Evolutionary conservation across 1,284 basidiomycete species (phyloP), one percentile per base, ranked within the genome.

Genomic region (Tilletiaria anomala): DNA sequence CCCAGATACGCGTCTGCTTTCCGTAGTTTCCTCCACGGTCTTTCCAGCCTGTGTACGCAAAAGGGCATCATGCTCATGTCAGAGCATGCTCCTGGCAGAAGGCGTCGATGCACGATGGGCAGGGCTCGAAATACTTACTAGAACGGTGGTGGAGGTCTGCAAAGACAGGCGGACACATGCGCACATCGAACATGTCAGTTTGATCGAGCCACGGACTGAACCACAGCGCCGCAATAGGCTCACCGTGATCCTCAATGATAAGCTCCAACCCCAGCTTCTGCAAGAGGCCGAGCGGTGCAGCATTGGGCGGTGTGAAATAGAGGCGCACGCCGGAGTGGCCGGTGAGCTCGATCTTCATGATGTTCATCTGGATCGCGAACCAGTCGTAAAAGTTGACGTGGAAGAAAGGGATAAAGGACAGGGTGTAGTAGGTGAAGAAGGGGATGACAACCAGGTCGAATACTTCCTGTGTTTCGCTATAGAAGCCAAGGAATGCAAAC

Each of bases 301-400:
- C 22, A 15, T 5, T 26, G 5, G n/a, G n/a, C n/a, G n/a, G n/a
- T n/a, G n/a, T n/a, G n/a, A n/a, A 54, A 46, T 65, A 53, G 1
- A 53, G 42, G 3, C 66, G 44, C 3, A 66, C 29, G 10, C 66
- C 61, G 6, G 43, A 43, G 39, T 65, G 60, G 3, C 60, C 60
- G 2, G 51, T 49, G 22, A 56, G 43, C 35, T 64, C 56, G 2
- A 53, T 64, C 44, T 54, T 56, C 37, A 57, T 52, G 14, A 61
- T 46, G 3, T 48, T 43, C 6, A 55, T 29, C 54, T 56, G 57
- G 21, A 53, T 20, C 3, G 39, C 16, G 36, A 8, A 17, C n/a
- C n/a, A n/a, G n/a, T n/a, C n/a, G n/a, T n/a, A n/a, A n/a, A n/a
- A n/a, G n/a, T n/a, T n/a, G n/a, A n/a, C n/a, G n/a, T n/a, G n/a